Evolutionary conservation across 179 eudicot species (phyloP).

Genomic region (Beta lomatogona): DNA sequence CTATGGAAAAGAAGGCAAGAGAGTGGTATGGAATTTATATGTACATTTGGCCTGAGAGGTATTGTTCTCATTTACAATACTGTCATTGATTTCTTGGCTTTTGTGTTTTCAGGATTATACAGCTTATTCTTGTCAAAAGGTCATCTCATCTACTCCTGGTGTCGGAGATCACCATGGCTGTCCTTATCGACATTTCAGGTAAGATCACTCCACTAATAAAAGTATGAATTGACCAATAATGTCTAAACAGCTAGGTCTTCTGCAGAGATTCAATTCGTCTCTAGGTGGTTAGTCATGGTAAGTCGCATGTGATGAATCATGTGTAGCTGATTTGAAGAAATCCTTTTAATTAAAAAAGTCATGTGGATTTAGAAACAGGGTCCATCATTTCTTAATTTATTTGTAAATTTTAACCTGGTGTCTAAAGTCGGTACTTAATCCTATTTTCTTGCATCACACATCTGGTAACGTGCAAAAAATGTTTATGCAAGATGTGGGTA

Average conservation of each 20-base stretch:
- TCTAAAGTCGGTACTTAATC: not conserved
- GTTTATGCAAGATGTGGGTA: not conserved
- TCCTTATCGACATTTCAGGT: slow-evolving; percentile 99
- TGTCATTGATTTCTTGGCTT: slow-evolving; percentile 4
- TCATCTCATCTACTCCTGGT: slow-evolving; percentile 83
- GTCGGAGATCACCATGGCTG: slow-evolving; percentile 99
- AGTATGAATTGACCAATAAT: not conserved
- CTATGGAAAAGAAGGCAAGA: slow-evolving; percentile 97
- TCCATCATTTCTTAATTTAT: not conserved
- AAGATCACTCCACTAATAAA: not conserved
- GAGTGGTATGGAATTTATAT: slow-evolving; percentile 59
- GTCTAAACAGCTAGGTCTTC: not conserved
- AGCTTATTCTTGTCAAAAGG: slow-evolving; percentile 90
- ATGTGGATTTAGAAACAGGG: not conserved
- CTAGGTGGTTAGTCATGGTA: not conserved
- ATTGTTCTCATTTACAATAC: not conserved
- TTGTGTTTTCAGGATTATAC: slow-evolving; percentile 69
- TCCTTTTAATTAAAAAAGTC: too few relatives aligned
- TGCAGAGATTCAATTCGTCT: not conserved
- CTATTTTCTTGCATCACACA: not conserved
- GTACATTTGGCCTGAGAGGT: not conserved
- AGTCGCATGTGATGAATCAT: not conserved
- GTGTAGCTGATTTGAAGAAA: not conserved
- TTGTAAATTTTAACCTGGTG: not conserved
- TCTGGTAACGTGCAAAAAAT: not conserved